Base-by-base conservation (phyloP, 768 basidiomycete genomes). In the Nevesoporus exiguus region DNA sequence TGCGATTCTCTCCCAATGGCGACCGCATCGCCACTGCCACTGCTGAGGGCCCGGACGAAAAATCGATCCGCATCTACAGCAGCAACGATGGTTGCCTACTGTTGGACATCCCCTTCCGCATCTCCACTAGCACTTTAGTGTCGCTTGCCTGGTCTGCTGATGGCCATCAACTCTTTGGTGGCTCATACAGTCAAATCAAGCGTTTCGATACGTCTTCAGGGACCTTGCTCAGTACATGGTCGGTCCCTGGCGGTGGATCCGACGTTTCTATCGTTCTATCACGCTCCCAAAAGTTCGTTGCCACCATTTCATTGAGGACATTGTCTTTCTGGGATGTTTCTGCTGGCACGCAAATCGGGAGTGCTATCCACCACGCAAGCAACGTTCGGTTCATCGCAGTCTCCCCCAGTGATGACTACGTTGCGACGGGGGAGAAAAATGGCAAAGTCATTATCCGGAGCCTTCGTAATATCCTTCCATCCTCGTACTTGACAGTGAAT, bases 41-140 rank as follows among this genome's bases (percentile, higher is more conserved):
- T 0, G 39, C 27, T 1, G 21, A 31, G n/a, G n/a, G n/a, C n/a
- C n/a, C n/a, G n/a, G n/a, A n/a, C n/a, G n/a, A n/a, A 15, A 29
- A 49, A 3, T 36, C 59, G 3, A 50, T 59, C 33, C 57, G 34
- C 24, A 43, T 56, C 50, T 52, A 52, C 15, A 7, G 49, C 33
- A 19, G 21, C 9, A 34, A 56, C 0, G 21, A 36, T 14, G 57
- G 59, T n/a, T 33, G 50, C 3, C 17, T 15, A 10, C 37, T 59
- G 5, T 22, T 59, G 3, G 34, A 49, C 3, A 47, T 58, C 17
- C 59, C 36, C 0, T 51, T 55, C 22, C 14, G 24, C 24, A 14
- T 6, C 14, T 52, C 29, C 17, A 10, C 14, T 7, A 3, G 13
- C 4, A 3, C 4, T 3, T 17, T 36, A 1, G 30, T 44, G 1